These are phyloP conservation scores for Annulohypoxylon maeteangense DNA, from an alignment of 495 filamentous ascomycete genomes.

Conservation along the genomic window DNA sequence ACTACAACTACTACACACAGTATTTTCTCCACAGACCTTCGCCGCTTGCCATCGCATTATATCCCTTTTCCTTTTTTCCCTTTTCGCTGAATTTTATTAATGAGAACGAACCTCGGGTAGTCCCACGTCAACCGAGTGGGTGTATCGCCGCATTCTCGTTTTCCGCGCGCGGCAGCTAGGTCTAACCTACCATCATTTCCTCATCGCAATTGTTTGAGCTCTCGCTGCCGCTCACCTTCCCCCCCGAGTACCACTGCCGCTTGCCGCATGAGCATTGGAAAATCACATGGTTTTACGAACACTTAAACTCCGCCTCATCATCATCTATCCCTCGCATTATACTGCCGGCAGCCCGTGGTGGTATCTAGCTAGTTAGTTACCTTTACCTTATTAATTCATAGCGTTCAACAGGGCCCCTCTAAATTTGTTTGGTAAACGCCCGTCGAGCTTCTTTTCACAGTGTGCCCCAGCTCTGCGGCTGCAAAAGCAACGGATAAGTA, in stretches of 20 bases:
- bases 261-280: slow-evolving; percentile 33
- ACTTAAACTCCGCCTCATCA: slow-evolving; percentile 30
- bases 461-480: slow-evolving; percentile 42
- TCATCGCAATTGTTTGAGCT: slow-evolving; percentile 35
- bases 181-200: slow-evolving; percentile 3
- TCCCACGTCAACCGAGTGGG: slow-evolving; percentile 20
- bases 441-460: slow-evolving; percentile 10
- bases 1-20: slow-evolving; percentile 32
- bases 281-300: slow-evolving; percentile 40
- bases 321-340: slow-evolving; percentile 35
- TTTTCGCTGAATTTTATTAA: slow-evolving; percentile 28
- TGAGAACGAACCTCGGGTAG: slow-evolving; percentile 19
- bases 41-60: slow-evolving; percentile 33
- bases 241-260: slow-evolving; percentile 38
- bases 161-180: slow-evolving; percentile 13
- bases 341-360: slow-evolving; percentile 29
- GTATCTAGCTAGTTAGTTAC: slow-evolving; percentile 21
- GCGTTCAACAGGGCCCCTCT: slow-evolving; percentile 23
- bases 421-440: slow-evolving; percentile 35
- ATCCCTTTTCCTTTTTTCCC: slow-evolving; percentile 37
- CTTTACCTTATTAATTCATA: slow-evolving; percentile 19
- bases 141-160: slow-evolving; percentile 21
- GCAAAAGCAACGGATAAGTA: slow-evolving; percentile 37
- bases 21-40: slow-evolving; percentile 35
- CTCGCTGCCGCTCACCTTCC: slow-evolving; percentile 11